Conservation (phyloP, 768 basidiomycete genomes). For the Auricularia auricula-judae region DNA sequence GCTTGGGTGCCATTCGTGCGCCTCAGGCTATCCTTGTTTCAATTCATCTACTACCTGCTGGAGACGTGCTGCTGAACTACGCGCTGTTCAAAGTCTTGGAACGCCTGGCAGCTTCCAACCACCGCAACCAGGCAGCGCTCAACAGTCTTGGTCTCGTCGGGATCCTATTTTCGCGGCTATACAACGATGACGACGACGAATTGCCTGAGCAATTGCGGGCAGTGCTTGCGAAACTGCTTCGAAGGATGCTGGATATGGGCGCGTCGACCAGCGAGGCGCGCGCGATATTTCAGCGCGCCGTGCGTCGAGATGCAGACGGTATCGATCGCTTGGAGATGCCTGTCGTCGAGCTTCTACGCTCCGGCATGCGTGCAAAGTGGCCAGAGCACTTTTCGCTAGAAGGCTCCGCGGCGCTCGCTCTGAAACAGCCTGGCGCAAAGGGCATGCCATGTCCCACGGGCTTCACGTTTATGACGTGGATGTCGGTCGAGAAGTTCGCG, state of each 20-base stretch:
- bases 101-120: constrained; percentile 43
- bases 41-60: constrained; percentile 31
- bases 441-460: constrained; percentile 46
- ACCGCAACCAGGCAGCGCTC: constrained; percentile 61
- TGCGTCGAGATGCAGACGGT: neutral
- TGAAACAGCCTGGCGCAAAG: constrained; percentile 36
- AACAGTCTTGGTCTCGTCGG: constrained; percentile 46
- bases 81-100: constrained; percentile 53
- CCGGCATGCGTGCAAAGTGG: constrained; percentile 67
- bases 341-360: constrained; percentile 56
- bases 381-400: constrained; percentile 67
- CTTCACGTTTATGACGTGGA: constrained; percentile 65
- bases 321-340: neutral
- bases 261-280: constrained; percentile 54
- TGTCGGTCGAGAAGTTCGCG: constrained; percentile 35
- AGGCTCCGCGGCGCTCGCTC: constrained; percentile 37
- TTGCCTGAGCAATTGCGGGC: constrained; percentile 6
- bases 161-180: constrained; percentile 41
- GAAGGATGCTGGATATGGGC: constrained; percentile 67
- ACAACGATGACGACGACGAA: constrained; percentile 6
- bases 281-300: constrained; percentile 40
- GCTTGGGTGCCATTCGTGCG: constrained; percentile 39
- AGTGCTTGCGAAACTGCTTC: constrained; percentile 48
- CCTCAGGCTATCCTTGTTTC: constrained; percentile 54
- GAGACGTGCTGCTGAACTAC: constrained; percentile 34